Conservation (phyloP, 257 asterid genomes). For the Nicotiana undulata region DNA sequence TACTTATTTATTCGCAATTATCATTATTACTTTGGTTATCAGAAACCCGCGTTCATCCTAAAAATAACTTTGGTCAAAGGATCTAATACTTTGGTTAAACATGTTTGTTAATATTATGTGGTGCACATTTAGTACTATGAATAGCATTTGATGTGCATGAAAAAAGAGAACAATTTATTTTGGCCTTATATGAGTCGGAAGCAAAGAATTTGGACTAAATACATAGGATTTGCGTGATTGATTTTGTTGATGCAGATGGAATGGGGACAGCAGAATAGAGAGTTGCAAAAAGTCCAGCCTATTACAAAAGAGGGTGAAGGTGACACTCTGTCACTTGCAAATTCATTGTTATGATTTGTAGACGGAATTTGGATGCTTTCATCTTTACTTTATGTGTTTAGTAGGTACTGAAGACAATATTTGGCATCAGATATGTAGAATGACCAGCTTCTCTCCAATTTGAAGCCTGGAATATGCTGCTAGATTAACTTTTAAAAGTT, state of each 20-base stretch:
- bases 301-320: constrained; percentile 99
- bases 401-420: background rate
- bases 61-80: too few species aligned
- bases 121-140: background rate
- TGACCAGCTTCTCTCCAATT: background rate
- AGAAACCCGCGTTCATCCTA: too few species aligned
- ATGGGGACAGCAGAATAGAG: constrained; percentile 99
- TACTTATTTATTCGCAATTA: too few species aligned
- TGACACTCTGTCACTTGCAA: constrained; percentile 9
- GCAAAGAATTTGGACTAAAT: background rate
- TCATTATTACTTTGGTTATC: too few species aligned
- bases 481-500: background rate
- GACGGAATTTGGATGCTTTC: background rate
- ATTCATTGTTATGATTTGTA: background rate
- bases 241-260: constrained; percentile 56
- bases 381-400: background rate
- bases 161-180: background rate
- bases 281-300: constrained; percentile 90
- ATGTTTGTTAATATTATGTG: background rate
- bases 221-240: background rate
- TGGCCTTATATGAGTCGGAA: background rate
- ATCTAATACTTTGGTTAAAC: too few species aligned
- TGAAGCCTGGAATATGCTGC: background rate
- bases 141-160: background rate
- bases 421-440: background rate